Evolutionary conservation across 192 early-diverging fungal genomes (phyloP).

Genomic region (Jimgerdemannia lactiflua): DNA sequence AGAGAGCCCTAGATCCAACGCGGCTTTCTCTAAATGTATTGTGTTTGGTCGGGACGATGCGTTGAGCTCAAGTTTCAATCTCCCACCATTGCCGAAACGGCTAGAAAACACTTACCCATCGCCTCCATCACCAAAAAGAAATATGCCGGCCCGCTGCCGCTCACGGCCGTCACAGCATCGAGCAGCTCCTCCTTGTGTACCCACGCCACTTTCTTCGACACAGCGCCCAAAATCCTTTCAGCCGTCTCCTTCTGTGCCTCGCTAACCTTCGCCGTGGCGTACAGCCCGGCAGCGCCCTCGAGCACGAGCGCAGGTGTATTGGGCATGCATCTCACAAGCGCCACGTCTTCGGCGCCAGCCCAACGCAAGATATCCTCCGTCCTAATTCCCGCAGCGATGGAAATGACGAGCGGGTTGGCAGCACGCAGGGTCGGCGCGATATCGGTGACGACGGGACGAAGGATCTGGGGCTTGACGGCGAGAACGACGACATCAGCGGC

Average conservation of each 20-base stretch:
- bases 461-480: constrained; percentile 92
- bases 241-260: constrained; percentile 61
- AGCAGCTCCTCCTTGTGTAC: constrained; percentile 72
- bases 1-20: constrained; percentile 69
- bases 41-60: not conserved
- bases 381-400: constrained; percentile 89
- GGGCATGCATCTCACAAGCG: constrained; percentile 86
- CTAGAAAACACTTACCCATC: constrained; percentile 45
- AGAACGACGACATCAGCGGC: constrained; percentile 75
- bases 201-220: constrained; percentile 84
- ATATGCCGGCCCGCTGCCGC: constrained; percentile 94
- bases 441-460: constrained; percentile 63
- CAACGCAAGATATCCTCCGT: constrained; percentile 72
- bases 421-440: constrained; percentile 45
- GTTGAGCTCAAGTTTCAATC: not conserved
- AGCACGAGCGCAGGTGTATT: constrained; percentile 91
- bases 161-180: constrained; percentile 87
- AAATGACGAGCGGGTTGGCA: constrained; percentile 70
- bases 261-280: constrained; percentile 59
- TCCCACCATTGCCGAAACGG: not conserved
- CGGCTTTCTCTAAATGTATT: constrained; percentile 64
- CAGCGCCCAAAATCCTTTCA: constrained; percentile 64
- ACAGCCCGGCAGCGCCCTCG: constrained; percentile 88
- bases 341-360: constrained; percentile 26
- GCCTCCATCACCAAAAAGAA: constrained; percentile 93